A percentile compares a stretch with the other conserved stretches of the same genome.
phyloP scores from a whole-genome alignment of 2,329 filamentous ascomycete species.

The Talaromyces marneffei region DNA sequence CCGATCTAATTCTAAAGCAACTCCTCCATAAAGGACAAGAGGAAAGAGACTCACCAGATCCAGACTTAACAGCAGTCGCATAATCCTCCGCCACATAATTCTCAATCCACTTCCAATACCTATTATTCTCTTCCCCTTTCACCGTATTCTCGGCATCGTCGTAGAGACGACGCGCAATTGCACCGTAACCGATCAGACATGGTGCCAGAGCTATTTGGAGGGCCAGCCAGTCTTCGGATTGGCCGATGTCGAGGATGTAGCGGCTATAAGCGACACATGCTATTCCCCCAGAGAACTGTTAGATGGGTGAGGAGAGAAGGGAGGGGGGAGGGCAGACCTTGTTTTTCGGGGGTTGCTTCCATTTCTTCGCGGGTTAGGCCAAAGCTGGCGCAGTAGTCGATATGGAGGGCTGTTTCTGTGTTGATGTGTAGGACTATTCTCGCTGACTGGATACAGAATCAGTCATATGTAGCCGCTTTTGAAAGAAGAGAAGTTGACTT shows the following conservation, averaged over 20 bases:
- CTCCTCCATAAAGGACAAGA: neutral
- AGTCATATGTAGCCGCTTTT: neutral
- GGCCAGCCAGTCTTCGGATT: slow-evolving; percentile 80
- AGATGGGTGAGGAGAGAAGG: neutral
- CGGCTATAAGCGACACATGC: slow-evolving; percentile 78
- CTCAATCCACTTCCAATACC: slow-evolving; percentile 86
- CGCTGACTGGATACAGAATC: slow-evolving; percentile 47
- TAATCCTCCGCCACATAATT: slow-evolving; percentile 84
- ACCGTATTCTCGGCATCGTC: slow-evolving; percentile 51
- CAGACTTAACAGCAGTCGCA: slow-evolving; percentile 61
- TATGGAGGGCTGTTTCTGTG: slow-evolving; percentile 72
- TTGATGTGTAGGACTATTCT: slow-evolving; percentile 71
- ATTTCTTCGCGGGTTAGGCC: slow-evolving; percentile 70
- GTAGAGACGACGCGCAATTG: slow-evolving; percentile 67
- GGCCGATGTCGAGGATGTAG: slow-evolving; percentile 83
- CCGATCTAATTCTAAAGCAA: neutral
- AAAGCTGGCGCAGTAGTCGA: slow-evolving; percentile 75
- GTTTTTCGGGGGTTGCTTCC: slow-evolving; percentile 65
- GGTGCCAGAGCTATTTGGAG: slow-evolving; percentile 80
- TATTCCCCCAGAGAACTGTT: slow-evolving; percentile 18
- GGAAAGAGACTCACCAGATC: slow-evolving; percentile 50
- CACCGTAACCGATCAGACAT: slow-evolving; percentile 83
- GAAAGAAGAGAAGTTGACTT: slow-evolving; percentile 15
- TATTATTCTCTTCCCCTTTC: slow-evolving; percentile 54
- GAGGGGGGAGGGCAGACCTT: slow-evolving; percentile 47